Evolutionary conservation across 78 protist genomes (phyloP).

Genomic region (Diacronema lutheri): DNA sequence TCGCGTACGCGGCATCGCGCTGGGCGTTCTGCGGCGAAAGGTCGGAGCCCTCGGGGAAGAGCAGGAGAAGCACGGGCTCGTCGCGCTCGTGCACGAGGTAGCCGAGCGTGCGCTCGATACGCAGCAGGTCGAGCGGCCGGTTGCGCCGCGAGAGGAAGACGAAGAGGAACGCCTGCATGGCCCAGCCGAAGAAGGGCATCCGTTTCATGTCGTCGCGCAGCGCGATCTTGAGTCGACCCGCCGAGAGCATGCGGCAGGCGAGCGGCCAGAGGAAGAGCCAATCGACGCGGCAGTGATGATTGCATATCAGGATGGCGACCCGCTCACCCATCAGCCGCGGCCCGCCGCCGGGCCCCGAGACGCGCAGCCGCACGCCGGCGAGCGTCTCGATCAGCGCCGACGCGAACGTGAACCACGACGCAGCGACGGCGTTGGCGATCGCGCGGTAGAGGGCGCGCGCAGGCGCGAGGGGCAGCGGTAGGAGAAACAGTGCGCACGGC

Average conservation of each 20-base stretch:
- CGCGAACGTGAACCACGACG: neutral
- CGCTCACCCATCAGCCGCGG: neutral
- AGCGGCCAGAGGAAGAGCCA: slow-evolving; percentile 4
- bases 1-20: neutral
- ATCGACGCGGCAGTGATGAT: slow-evolving; percentile 11
- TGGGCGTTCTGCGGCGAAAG: neutral
- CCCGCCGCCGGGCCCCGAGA: neutral
- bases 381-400: neutral
- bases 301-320: neutral
- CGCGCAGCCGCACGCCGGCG: neutral
- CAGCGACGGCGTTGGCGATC: neutral
- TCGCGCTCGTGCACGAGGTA: neutral
- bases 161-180: slow-evolving; percentile 16
- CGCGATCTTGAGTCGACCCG: neutral
- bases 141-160: neutral
- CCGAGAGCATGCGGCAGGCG: neutral
- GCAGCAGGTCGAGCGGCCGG: neutral
- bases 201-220: neutral
- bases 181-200: slow-evolving; percentile 8
- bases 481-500: neutral
- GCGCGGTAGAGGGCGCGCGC: neutral
- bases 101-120: neutral
- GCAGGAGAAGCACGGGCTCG: neutral
- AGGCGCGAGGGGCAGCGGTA: neutral
- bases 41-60: slow-evolving; percentile 12